These are phyloP conservation scores for Kentomonas sorsogonicus DNA, from an alignment of 208 protist genomes.

Conservation along the genomic window DNA sequence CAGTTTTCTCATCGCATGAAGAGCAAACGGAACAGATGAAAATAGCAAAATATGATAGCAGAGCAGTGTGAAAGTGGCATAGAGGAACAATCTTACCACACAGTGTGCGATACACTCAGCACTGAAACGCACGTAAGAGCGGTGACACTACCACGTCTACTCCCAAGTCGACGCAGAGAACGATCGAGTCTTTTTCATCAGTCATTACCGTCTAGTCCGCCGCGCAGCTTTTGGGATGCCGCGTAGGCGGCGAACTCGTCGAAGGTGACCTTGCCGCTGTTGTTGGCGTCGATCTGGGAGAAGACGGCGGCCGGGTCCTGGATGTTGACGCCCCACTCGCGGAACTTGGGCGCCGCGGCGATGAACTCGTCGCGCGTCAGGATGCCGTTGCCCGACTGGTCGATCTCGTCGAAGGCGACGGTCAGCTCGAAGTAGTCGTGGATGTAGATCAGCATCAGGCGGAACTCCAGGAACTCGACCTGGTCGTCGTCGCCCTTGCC, in stretches of 20 bases:
- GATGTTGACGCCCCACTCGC: conserved; percentile 31
- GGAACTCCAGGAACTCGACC: conserved; percentile 47
- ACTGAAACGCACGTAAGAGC: too few species aligned
- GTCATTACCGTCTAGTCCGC: too few species aligned
- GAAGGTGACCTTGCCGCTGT: conserved; percentile 44
- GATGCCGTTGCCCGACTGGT: conserved; percentile 34
- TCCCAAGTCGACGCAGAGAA: too few species aligned
- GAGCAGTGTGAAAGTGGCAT: too few species aligned
- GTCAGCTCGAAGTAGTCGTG: conserved; percentile 63
- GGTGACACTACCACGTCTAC: too few species aligned
- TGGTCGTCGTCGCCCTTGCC: conserved; percentile 14
- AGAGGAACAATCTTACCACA: too few species aligned
- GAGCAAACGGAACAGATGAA: too few species aligned
- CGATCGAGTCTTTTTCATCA: too few species aligned
- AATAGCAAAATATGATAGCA: too few species aligned
- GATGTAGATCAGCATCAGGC: conserved; percentile 70
- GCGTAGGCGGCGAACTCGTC: conserved; percentile 53
- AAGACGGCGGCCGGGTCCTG: conserved; percentile 29
- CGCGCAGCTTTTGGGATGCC: conserved; percentile 24
- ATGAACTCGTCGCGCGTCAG: conserved; percentile 42
- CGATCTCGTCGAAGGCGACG: conserved; percentile 64
- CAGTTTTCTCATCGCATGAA: too few species aligned
- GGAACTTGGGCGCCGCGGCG: conserved; percentile 24
- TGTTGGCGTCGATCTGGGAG: conserved; percentile 43
- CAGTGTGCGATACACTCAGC: too few species aligned